Percentiles rank a stretch among this genome's conserved stretches.
These are phyloP conservation scores for Fusarium tupiense DNA, from an alignment of 2,329 filamentous ascomycete species.

Conservation along the genomic window DNA sequence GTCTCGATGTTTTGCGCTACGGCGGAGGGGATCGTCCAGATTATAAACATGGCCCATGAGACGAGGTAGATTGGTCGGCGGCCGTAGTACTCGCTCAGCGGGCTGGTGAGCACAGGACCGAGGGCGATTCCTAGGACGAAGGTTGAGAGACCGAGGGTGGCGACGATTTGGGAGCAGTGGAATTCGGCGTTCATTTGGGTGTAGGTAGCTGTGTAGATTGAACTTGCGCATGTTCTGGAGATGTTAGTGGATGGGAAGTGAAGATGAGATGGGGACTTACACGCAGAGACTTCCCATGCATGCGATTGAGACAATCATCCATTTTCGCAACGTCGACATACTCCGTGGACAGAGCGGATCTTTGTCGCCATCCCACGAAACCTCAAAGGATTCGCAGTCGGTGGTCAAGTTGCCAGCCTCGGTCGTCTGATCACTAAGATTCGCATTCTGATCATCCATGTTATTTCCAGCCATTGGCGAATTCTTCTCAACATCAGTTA, in stretches of 20 bases:
- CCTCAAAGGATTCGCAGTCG: not conserved
- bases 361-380: constrained; percentile 25
- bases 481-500: not conserved
- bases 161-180: constrained; percentile 7
- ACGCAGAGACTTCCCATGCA: constrained; percentile 26
- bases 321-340: constrained; percentile 23
- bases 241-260: not conserved
- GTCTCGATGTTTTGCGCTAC: constrained; percentile 79
- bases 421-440: constrained; percentile 20
- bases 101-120: constrained; percentile 67
- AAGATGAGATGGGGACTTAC: not conserved
- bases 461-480: not conserved
- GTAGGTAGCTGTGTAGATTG: constrained; percentile 67
- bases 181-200: constrained; percentile 30
- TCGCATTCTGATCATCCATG: not conserved
- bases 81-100: constrained; percentile 75
- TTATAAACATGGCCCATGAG: constrained; percentile 75
- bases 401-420: constrained; percentile 1
- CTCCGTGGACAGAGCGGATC: constrained; percentile 20
- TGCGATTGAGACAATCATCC: constrained; percentile 27
- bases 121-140: constrained; percentile 61
- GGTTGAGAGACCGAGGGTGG: constrained; percentile 23
- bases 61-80: constrained; percentile 78
- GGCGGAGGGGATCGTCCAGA: constrained; percentile 82
- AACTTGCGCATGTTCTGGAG: constrained; percentile 77